These are phyloP conservation scores for Oxalis stricta DNA, from an alignment of 441 rosid genomes.

Conservation along the genomic window DNA sequence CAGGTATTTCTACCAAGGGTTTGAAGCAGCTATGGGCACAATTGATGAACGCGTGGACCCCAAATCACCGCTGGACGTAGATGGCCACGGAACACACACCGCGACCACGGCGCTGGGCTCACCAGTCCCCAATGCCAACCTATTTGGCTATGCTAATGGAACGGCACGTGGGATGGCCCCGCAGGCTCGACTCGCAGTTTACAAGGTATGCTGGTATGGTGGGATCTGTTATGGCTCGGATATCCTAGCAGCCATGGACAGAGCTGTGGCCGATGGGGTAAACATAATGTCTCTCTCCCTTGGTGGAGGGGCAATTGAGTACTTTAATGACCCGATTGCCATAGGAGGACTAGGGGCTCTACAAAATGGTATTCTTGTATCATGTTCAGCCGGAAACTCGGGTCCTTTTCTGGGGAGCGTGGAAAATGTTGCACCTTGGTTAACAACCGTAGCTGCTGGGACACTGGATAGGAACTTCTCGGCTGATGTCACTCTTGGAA, in stretches of 20 bases:
- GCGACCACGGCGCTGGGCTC: constrained; percentile 74
- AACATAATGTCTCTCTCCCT: constrained; percentile 68
- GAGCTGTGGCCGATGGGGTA: constrained; percentile 66
- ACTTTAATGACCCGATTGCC: constrained; percentile 57
- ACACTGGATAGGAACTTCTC: constrained; percentile 69
- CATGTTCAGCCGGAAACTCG: constrained; percentile 83
- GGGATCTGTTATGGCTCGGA: constrained; percentile 82
- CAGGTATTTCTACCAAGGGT: constrained; percentile 41
- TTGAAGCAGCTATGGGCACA: constrained; percentile 17
- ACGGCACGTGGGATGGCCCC: constrained; percentile 80
- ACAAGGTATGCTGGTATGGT: constrained; percentile 60
- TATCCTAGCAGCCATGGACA: constrained; percentile 75
- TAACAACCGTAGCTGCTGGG: constrained; percentile 74
- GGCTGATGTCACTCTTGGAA: constrained; percentile 55
- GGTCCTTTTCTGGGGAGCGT: constrained; percentile 66
- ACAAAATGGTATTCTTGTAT: constrained; percentile 45
- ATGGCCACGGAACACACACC: constrained; percentile 80
- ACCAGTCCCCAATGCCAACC: constrained; percentile 41
- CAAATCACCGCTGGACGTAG: constrained; percentile 57
- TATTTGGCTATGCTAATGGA: constrained; percentile 40
- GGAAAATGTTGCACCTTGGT: constrained; percentile 80
- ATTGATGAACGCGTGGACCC: constrained; percentile 30
- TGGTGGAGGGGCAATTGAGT: constrained; percentile 61
- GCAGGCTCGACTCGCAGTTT: constrained; percentile 63
- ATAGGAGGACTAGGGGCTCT: constrained; percentile 67